Conservation (phyloP, 2,329 filamentous ascomycete genomes). For the Alternaria arbusti region DNA sequence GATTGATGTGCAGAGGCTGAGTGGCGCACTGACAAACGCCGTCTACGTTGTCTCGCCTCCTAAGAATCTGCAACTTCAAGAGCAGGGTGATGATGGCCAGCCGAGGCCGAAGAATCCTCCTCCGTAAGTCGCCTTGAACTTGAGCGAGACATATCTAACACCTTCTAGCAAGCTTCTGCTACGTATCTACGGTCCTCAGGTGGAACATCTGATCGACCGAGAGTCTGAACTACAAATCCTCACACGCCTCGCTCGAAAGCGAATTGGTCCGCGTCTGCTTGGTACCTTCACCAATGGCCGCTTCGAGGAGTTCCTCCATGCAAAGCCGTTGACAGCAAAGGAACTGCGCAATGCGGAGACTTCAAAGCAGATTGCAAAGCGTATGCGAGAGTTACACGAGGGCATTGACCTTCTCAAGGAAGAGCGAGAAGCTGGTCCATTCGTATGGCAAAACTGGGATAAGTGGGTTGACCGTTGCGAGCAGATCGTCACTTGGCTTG, state of each 20-base stretch:
- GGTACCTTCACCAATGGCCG: slow-evolving; percentile 94
- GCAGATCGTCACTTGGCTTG: slow-evolving; percentile 64
- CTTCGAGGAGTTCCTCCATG: slow-evolving; percentile 93
- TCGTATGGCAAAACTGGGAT: slow-evolving; percentile 93
- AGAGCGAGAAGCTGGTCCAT: slow-evolving; percentile 79
- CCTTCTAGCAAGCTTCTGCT: slow-evolving; percentile 75
- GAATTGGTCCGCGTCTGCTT: slow-evolving; percentile 87
- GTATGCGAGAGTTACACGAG: slow-evolving; percentile 94
- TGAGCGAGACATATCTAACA: slow-evolving; percentile 12
- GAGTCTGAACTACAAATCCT: slow-evolving; percentile 89
- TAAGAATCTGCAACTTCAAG: slow-evolving; percentile 58
- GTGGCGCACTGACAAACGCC: slow-evolving; percentile 93
- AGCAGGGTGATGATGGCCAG: slow-evolving; percentile 47
- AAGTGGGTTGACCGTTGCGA: slow-evolving; percentile 78
- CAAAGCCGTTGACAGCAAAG: slow-evolving; percentile 75
- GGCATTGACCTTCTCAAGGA: slow-evolving; percentile 84
- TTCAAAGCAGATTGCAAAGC: slow-evolving; percentile 91
- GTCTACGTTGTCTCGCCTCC: slow-evolving; percentile 94
- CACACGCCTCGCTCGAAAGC: slow-evolving; percentile 83
- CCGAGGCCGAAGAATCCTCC: slow-evolving; percentile 56
- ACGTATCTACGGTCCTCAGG: slow-evolving; percentile 92
- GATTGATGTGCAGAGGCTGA: slow-evolving; percentile 76
- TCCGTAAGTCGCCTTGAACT: slow-evolving; percentile 53
- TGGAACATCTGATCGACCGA: slow-evolving; percentile 93
- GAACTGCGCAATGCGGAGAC: slow-evolving; percentile 83